Percentiles rank a stretch among this genome's conserved stretches.
phyloP scores from a whole-genome alignment of 2,329 filamentous ascomycete species.

The Diatrype stigma region DNA sequence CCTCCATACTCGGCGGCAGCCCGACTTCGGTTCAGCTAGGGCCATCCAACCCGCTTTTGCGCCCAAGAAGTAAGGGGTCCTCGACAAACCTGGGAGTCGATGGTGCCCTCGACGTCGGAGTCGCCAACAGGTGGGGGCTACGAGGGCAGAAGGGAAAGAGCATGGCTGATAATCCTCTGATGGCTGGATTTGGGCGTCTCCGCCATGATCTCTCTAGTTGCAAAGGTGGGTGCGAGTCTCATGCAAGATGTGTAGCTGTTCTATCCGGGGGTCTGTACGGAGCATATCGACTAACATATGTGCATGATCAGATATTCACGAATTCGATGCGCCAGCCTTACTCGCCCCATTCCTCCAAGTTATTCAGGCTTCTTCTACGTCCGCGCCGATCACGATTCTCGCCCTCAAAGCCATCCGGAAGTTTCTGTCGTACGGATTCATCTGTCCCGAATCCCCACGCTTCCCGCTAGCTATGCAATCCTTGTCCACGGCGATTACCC shows the following conservation, averaged over 20 bases:
- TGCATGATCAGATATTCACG: conserved; percentile 64
- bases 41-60: conserved; percentile 38
- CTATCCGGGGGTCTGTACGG: background rate
- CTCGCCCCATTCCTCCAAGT: conserved; percentile 94
- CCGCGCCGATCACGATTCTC: conserved; percentile 91
- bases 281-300: conserved; percentile 13
- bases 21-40: conserved; percentile 55
- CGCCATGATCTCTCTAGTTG: conserved; percentile 82
- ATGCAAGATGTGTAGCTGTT: background rate
- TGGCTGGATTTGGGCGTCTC: conserved; percentile 88
- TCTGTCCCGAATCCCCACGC: conserved; percentile 77
- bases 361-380: conserved; percentile 92
- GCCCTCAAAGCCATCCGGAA: conserved; percentile 92
- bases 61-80: conserved; percentile 39
- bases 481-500: conserved; percentile 89
- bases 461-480: conserved; percentile 91
- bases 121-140: conserved; percentile 86
- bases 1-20: conserved; percentile 83
- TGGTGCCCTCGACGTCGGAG: conserved; percentile 47
- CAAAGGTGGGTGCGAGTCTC: conserved; percentile 54
- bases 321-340: conserved; percentile 84
- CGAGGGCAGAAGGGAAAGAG: conserved; percentile 94
- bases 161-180: conserved; percentile 95
- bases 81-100: conserved; percentile 34
- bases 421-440: conserved; percentile 92